Base-by-base conservation (phyloP, 805 yeast species). In the Pachysolen tannophilus region DNA sequence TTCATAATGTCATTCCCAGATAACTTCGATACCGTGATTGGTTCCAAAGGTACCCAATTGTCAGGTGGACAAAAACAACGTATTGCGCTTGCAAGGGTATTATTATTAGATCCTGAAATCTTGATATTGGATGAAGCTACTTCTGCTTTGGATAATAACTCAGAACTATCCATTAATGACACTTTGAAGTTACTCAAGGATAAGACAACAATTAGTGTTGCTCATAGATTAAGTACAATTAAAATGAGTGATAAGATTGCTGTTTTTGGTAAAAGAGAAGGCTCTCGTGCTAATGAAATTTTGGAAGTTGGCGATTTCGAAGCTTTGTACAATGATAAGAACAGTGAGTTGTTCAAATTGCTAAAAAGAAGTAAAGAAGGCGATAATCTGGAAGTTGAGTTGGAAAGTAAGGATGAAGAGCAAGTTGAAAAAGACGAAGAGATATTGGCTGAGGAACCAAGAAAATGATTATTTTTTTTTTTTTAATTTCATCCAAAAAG, bases 191-290 rank as follows among this genome's bases (percentile, higher is more conserved):
- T 66, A 32, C 65, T 92, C 41, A 67, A 71, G 43, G 49, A 55
- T 18, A 65, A 74, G 16, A 87, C 96, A 1, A 76, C 88, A 2
- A 82, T 90, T 27, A 82, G 92, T 30, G 87, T 90, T 47, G 97
- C 97, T 1, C 97, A 90, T 55, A 67, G 97, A 47, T 67, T 88
- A 35, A 78, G 92, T 10, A 90, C 97, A 0, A 90, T 90, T 40
- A 75, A 77, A 46, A 75, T 86, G 58, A 80, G 94, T 46, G 79
- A 85, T 26, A 67, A 85, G 44, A 78, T 88, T 9, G 70, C 90
- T 34, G 97, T 90, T 3, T 62, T 90, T 32, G 48, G 55, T 10
- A 82, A 79, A 14, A 66, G 72, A 15, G 31, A 26, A 2, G 34
- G 19, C 11, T 18, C 18, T 9, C 9, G 15, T 8, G 20, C 11